Evolutionary conservation across 768 basidiomycete genomes (phyloP).

Genomic region (Pholiota conissans): DNA sequence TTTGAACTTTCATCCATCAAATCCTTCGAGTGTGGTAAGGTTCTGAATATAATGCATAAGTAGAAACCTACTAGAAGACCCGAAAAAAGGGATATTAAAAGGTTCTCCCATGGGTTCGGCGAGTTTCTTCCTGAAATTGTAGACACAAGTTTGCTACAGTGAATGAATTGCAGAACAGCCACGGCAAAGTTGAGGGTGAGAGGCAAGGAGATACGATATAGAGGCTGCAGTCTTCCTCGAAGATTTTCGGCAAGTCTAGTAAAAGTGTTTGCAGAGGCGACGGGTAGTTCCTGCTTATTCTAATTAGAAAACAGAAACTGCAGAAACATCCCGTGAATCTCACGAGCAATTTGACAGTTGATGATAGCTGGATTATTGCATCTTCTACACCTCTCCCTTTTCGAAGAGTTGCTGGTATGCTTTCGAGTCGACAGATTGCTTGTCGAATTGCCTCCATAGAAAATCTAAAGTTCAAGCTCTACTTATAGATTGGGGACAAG

Average conservation of each 20-base stretch:
- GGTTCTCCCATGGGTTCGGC: conserved; percentile 41
- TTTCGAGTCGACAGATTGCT: conserved; percentile 32
- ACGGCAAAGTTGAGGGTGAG: conserved; percentile 42
- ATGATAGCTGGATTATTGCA: conserved; percentile 38
- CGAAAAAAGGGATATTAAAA: conserved; percentile 48
- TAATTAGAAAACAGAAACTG: not conserved
- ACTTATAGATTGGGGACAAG: too few species aligned
- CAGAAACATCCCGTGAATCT: conserved; percentile 9
- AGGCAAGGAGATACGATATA: conserved; percentile 40
- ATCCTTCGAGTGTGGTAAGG: conserved; percentile 15
- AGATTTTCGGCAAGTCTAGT: conserved; percentile 28
- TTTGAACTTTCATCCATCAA: conserved; percentile 19
- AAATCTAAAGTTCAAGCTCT: too few species aligned
- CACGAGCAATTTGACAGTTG: conserved; percentile 44
- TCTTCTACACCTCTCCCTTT: conserved; percentile 31
- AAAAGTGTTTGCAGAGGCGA: conserved; percentile 39
- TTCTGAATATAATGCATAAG: not conserved
- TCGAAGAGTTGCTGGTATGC: conserved; percentile 22
- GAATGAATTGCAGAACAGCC: conserved; percentile 38
- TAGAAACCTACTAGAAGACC: conserved; percentile 31
- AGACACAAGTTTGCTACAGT: conserved; percentile 35
- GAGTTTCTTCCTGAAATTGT: conserved; percentile 16
- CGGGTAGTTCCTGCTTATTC: conserved; percentile 36
- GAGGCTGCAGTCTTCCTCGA: conserved; percentile 40
- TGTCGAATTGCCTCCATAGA: conserved; percentile 27